A percentile compares a stretch with the other conserved stretches of the same genome.
Conservation (phyloP, 495 filamentous ascomycete genomes). For the Chaetomium fimeti region DNA sequence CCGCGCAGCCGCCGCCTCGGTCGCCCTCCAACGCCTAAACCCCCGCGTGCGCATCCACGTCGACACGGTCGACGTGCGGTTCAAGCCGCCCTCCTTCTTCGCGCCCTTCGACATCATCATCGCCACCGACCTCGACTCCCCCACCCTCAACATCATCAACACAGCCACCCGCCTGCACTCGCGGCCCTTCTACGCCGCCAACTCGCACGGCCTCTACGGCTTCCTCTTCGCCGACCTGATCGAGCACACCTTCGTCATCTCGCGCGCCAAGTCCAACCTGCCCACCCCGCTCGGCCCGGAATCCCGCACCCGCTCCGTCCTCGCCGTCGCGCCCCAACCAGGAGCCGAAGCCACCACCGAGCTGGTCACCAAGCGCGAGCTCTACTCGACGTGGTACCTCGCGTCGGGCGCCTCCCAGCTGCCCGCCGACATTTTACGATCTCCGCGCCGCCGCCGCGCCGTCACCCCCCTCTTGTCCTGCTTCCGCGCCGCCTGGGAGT, state of each 20-base stretch:
- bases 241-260: slow-evolving; percentile 80
- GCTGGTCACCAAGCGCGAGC: slow-evolving; percentile 86
- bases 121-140: slow-evolving; percentile 80
- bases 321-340: slow-evolving; percentile 60
- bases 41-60: slow-evolving; percentile 78
- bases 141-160: slow-evolving; percentile 73
- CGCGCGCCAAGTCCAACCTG: slow-evolving; percentile 77
- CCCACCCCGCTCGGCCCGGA: slow-evolving; percentile 63
- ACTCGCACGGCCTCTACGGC: slow-evolving; percentile 86
- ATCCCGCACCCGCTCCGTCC: slow-evolving; percentile 71
- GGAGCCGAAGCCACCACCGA: slow-evolving; percentile 54
- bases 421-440: slow-evolving; percentile 64
- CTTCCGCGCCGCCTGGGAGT: slow-evolving; percentile 81
- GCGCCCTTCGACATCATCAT: slow-evolving; percentile 79
- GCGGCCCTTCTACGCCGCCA: slow-evolving; percentile 84
- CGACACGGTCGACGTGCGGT: slow-evolving; percentile 62
- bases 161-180: slow-evolving; percentile 71
- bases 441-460: slow-evolving; percentile 64
- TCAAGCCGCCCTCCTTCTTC: slow-evolving; percentile 69
- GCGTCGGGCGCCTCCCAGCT: slow-evolving; percentile 71
- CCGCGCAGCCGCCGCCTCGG: slow-evolving; percentile 79
- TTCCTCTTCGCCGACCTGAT: slow-evolving; percentile 93
- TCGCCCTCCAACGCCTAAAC: slow-evolving; percentile 78
- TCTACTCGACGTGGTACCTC: slow-evolving; percentile 77
- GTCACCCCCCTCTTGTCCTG: slow-evolving; percentile 80